Percentiles rank a stretch among this genome's conserved stretches.
Evolutionary conservation across 2,329 filamentous ascomycete species (phyloP).

Genomic region (Paradendryphiella salina): DNA sequence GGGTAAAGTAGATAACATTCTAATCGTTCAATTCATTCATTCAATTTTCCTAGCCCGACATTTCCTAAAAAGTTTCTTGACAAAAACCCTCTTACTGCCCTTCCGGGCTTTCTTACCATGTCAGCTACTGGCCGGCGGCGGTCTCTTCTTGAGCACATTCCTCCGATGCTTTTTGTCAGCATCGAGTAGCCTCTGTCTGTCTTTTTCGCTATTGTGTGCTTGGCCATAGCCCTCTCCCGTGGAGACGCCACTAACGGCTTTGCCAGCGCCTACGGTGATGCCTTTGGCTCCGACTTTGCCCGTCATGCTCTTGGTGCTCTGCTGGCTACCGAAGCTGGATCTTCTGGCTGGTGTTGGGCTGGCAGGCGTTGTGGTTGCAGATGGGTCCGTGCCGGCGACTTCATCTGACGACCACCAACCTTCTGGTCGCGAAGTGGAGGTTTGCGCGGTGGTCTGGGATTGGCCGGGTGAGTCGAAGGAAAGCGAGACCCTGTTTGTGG

Average conservation of each 20-base stretch:
- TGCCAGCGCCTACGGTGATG: conserved; percentile 40
- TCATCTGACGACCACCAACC: conserved; percentile 49
- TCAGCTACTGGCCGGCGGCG: conserved; percentile 5
- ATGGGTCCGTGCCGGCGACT: conserved; percentile 39
- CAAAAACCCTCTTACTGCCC: neutral
- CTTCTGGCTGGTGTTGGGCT: conserved; percentile 14
- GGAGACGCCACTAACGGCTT: conserved; percentile 38
- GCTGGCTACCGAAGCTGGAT: conserved; percentile 35
- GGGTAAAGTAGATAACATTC: no score
- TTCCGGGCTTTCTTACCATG: neutral
- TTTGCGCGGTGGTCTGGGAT: conserved; percentile 37
- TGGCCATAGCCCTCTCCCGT: conserved; percentile 24
- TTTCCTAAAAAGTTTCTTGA: neutral
- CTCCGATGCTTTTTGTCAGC: conserved; percentile 7
- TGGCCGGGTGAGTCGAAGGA: conserved; percentile 26
- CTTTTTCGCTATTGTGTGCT: conserved; percentile 1
- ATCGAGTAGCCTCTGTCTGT: conserved; percentile 4
- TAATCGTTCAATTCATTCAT: no score
- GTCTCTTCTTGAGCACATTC: conserved; percentile 12
- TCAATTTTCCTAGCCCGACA: neutral
- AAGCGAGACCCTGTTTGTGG: conserved; percentile 18
- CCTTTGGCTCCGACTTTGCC: conserved; percentile 39
- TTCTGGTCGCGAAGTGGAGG: conserved; percentile 42
- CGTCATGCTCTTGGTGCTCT: conserved; percentile 26
- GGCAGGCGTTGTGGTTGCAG: conserved; percentile 23